phyloP scores from a whole-genome alignment of 129 eudicot genomes.

The Artemisia tridentata region DNA sequence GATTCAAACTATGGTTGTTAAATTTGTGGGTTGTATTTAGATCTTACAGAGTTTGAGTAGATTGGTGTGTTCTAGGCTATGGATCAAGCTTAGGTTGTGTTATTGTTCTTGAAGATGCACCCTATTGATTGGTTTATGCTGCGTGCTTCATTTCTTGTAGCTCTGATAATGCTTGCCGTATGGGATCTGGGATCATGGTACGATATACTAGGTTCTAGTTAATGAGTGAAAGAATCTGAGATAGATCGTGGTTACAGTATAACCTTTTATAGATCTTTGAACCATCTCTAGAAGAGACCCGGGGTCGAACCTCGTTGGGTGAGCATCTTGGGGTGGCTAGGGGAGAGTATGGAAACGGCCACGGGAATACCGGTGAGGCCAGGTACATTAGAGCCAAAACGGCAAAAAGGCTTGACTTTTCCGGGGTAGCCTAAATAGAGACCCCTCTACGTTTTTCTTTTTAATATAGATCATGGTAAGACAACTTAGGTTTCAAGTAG shows the following conservation, averaged over 20 bases:
- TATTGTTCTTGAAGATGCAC: neutral
- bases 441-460: no score
- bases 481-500: no score
- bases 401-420: no score
- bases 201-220: neutral
- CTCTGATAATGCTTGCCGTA: conserved; percentile 18
- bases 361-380: no score
- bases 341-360: no score
- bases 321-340: no score
- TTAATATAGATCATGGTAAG: no score
- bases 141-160: conserved; percentile 7
- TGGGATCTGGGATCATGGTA: conserved; percentile 14
- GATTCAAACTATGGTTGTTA: conserved; percentile 26
- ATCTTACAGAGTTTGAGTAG: conserved; percentile 22
- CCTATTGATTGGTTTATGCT: conserved; percentile 14
- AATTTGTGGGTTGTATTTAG: conserved; percentile 17
- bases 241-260: conserved; percentile 16
- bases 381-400: no score
- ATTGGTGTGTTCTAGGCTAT: conserved; percentile 12
- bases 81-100: conserved; percentile 10
- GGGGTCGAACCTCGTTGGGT: no score
- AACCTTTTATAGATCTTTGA: neutral
- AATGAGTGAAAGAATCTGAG: conserved; percentile 8
- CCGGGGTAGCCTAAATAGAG: no score
- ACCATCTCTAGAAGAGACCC: no score